These are phyloP conservation scores for Salvia splendens DNA, from an alignment of 257 asterid genomes.

Conservation along the genomic window DNA sequence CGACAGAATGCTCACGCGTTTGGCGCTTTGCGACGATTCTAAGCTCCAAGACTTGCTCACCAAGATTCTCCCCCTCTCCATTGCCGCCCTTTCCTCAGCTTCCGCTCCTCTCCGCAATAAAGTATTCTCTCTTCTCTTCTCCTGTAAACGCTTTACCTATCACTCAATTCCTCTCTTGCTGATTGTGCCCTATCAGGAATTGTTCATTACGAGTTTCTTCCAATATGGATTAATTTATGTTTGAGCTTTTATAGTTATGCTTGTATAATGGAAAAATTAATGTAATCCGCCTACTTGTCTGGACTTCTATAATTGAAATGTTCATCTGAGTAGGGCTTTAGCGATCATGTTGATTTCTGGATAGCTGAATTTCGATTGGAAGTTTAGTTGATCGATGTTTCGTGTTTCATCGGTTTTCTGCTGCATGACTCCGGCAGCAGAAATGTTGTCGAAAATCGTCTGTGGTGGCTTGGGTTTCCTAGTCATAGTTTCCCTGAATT, in stretches of 20 bases:
- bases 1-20: slow-evolving; percentile 88
- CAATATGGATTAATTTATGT: background rate
- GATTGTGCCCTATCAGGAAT: background rate
- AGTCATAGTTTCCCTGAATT: background rate
- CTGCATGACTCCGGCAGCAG: slow-evolving; percentile 16
- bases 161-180: background rate
- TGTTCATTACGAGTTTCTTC: slow-evolving; percentile 1
- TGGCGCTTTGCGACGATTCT: slow-evolving; percentile 90
- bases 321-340: slow-evolving; percentile 16
- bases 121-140: slow-evolving; percentile 37
- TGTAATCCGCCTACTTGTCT: background rate
- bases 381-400: slow-evolving; percentile 3
- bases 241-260: slow-evolving; percentile 6
- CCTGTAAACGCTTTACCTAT: background rate
- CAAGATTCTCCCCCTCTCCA: slow-evolving; percentile 85
- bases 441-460: slow-evolving; percentile 5
- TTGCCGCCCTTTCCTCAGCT: slow-evolving; percentile 74
- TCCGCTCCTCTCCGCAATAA: slow-evolving; percentile 74
- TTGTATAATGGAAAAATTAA: background rate
- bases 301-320: slow-evolving; percentile 19
- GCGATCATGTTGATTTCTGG: background rate
- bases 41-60: slow-evolving; percentile 87
- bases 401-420: slow-evolving; percentile 23
- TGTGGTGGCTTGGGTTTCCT: background rate
- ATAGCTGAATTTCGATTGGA: slow-evolving; percentile 8